Conservation (phyloP, 495 filamentous ascomycete species). For the Penicillium waksmanii region DNA sequence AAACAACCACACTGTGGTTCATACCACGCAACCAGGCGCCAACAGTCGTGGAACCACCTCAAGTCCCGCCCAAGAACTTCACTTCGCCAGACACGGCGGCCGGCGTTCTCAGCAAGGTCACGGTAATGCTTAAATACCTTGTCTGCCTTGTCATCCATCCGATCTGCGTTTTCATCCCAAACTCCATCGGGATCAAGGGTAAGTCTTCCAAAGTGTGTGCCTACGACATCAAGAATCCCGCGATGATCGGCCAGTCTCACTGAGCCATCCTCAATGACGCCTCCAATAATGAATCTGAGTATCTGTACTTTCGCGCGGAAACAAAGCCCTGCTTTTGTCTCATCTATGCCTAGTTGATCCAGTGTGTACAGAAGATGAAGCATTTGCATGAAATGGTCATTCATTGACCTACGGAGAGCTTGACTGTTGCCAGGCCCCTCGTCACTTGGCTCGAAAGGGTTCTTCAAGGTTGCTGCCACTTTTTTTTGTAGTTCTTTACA, state of each 20-base stretch:
- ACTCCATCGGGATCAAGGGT: neutral
- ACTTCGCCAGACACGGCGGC: neutral
- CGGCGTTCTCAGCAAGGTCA: neutral
- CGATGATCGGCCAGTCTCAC: neutral
- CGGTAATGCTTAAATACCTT: neutral
- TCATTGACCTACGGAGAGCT: neutral
- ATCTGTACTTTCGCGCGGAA: neutral
- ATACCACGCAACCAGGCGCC: neutral
- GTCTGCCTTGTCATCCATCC: neutral
- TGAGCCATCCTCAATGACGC: neutral
- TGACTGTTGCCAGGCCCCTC: neutral
- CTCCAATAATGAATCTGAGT: neutral
- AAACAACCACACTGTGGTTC: neutral
- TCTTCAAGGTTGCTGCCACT: neutral
- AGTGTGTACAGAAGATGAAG: neutral
- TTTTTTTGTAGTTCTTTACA: neutral
- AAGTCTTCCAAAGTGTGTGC: neutral
- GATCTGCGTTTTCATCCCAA: neutral
- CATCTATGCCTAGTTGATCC: neutral
- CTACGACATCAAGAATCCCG: neutral
- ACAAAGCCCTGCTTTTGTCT: neutral
- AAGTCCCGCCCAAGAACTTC: neutral
- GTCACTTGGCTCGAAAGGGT: neutral
- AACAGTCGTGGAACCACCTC: conserved; percentile 2
- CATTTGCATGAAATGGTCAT: neutral